Base-by-base conservation (phyloP, 495 filamentous ascomycete species). In the Xylaria scruposa region DNA sequence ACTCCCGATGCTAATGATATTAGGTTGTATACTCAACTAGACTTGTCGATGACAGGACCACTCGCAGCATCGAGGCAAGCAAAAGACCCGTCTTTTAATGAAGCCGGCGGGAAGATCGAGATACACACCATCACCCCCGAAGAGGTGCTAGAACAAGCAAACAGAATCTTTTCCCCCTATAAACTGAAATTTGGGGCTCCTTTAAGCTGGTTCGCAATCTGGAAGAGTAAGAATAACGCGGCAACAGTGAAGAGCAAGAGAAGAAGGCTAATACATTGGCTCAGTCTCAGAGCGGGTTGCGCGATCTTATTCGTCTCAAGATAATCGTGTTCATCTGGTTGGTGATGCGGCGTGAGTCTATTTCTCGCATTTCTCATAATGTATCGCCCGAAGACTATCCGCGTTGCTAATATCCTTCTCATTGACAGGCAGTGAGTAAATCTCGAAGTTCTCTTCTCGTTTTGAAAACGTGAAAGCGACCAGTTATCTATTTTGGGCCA, bases 141-240 rank as follows among this genome's bases (percentile, higher is more conserved):
- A 46, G 81, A 82, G 67, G 81, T 82, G 17, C 72, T 83, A 2
- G 78, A 75, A 29, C 80, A 83, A 70, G 72, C 78, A 1, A 83
- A 83, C 53, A 64, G 68, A 15, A 83, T 83, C 24, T 79, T 83
- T 60, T 74, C 81, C 8, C 81, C 81, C 13, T 82, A 81, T 67
- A 80, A 71, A 19, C 47, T 83, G 19, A 70, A 65, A 29, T 83
- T 83, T 46, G 81, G 72, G 0, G 61, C 75, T 38, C 74, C 78
- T 31, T 54, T 83, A 42, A 80, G 77, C 54, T 83, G 82, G 80
- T 83, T 82, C 49, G 77, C 81, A 4, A 74, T 83, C n/a, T 83
- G 81, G 81, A 83, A 81, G 47, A 77, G 79, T 78, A 70, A 53
- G 59, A 8, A 19, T 4, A 40, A 33, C 19, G 24, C 36, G 46